phyloP scores from a whole-genome alignment of 2,329 filamentous ascomycete genomes.

The Diaporthe vexans region DNA sequence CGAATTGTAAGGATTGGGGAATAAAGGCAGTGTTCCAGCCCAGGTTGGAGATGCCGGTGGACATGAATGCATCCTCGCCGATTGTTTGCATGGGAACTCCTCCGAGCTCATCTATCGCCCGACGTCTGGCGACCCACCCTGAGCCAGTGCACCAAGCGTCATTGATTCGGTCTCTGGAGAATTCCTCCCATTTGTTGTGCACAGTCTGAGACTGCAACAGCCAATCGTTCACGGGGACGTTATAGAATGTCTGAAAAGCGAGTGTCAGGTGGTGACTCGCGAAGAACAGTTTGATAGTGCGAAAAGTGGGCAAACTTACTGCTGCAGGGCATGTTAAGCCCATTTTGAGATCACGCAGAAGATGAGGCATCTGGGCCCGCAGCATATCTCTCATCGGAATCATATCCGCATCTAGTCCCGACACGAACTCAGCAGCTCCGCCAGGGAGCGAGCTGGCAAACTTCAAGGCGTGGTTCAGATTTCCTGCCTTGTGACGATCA shows the following conservation, averaged over 20 bases:
- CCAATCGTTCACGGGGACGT: slow-evolving; percentile 70
- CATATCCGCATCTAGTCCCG: slow-evolving; percentile 78
- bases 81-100: slow-evolving; percentile 72
- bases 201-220: slow-evolving; percentile 44
- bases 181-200: slow-evolving; percentile 25
- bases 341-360: slow-evolving; percentile 69
- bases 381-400: slow-evolving; percentile 74
- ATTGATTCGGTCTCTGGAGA: slow-evolving; percentile 30
- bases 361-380: slow-evolving; percentile 70
- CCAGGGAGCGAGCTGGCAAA: slow-evolving; percentile 64
- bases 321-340: slow-evolving; percentile 73
- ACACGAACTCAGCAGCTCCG: slow-evolving; percentile 70
- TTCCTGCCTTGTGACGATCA: slow-evolving; percentile 68
- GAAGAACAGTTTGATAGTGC: background rate
- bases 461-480: slow-evolving; percentile 72
- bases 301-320: slow-evolving; percentile 40
- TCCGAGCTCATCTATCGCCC: slow-evolving; percentile 72
- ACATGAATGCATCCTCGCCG: slow-evolving; percentile 72
- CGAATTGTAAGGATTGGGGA: slow-evolving; percentile 72
- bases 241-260: slow-evolving; percentile 67
- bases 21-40: slow-evolving; percentile 75
- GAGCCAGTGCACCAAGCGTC: slow-evolving; percentile 77
- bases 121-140: slow-evolving; percentile 71
- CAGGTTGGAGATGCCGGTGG: slow-evolving; percentile 68
- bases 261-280: slow-evolving; percentile 4